A percentile compares a stretch with the other conserved stretches of the same genome.
These are phyloP conservation scores for Boletus tomentosulus DNA, from an alignment of 768 basidiomycete species.

Conservation along the genomic window DNA sequence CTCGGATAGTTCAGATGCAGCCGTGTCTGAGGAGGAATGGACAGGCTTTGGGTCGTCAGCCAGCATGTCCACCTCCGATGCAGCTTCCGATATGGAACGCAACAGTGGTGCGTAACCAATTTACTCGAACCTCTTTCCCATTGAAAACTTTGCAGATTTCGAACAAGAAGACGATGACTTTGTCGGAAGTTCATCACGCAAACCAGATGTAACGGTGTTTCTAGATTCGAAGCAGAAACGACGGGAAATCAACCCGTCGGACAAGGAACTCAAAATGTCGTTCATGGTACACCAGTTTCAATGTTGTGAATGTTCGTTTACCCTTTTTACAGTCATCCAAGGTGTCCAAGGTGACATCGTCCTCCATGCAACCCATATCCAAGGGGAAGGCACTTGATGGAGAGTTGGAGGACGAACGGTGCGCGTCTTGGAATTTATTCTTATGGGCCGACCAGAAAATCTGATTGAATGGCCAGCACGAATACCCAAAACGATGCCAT, in stretches of 20 bases:
- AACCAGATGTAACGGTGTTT: constrained; percentile 57
- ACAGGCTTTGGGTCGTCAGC: constrained; percentile 28
- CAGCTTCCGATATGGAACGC: constrained; percentile 14
- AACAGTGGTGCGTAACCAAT: constrained; percentile 15
- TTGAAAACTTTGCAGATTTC: constrained; percentile 25
- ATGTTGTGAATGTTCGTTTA: background rate
- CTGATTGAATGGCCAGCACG: constrained; percentile 41
- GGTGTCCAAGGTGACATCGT: constrained; percentile 50
- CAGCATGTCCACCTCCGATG: background rate
- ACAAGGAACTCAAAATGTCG: constrained; percentile 51
- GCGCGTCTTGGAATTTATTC: constrained; percentile 4
- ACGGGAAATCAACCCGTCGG: constrained; percentile 13
- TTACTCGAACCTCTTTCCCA: background rate
- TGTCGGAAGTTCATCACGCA: constrained; percentile 30
- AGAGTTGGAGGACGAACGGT: constrained; percentile 59
- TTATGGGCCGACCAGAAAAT: background rate
- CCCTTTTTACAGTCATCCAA: constrained; percentile 62
- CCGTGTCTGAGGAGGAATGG: constrained; percentile 40
- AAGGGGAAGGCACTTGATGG: constrained; percentile 22
- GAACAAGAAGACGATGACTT: constrained; percentile 47
- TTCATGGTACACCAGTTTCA: constrained; percentile 61
- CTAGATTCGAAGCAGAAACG: constrained; percentile 32
- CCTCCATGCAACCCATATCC: constrained; percentile 18
- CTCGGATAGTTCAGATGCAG: constrained; percentile 11
- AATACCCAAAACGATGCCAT: constrained; percentile 75